Conservation (phyloP, 768 basidiomycete species). For the Lactarius trivialis region DNA sequence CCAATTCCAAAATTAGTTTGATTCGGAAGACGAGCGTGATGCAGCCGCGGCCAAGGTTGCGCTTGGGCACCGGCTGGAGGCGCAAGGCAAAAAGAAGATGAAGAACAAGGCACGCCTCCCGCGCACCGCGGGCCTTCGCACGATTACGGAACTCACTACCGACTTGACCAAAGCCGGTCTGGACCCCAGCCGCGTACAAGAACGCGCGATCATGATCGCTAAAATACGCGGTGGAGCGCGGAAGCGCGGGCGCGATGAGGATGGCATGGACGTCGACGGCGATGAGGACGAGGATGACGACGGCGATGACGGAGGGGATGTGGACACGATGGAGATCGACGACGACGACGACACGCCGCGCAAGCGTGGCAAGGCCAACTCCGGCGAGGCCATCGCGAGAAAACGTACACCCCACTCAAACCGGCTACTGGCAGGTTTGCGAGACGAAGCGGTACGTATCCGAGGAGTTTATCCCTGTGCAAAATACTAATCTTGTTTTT, state of each 20-base stretch:
- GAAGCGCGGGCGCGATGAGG: conserved; percentile 54
- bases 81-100: conserved; percentile 80
- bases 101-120: conserved; percentile 80
- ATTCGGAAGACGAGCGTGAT: conserved; percentile 72
- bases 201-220: conserved; percentile 78
- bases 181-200: conserved; percentile 82
- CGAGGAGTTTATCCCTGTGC: background rate
- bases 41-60: conserved; percentile 52
- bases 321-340: conserved; percentile 33
- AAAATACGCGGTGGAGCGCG: conserved; percentile 65
- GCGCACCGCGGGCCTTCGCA: conserved; percentile 63
- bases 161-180: conserved; percentile 84
- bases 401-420: conserved; percentile 61
- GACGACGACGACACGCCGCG: conserved; percentile 39
- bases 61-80: conserved; percentile 59
- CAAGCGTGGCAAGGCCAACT: conserved; percentile 58
- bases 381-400: conserved; percentile 46
- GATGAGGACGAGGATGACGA: conserved; percentile 34
- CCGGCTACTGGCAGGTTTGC: conserved; percentile 72
- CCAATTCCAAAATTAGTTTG: too few species aligned
- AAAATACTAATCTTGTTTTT: conserved; percentile 1
- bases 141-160: conserved; percentile 66
- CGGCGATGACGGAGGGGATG: conserved; percentile 34
- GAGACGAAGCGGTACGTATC: conserved; percentile 61
- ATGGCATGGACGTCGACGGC: conserved; percentile 33